These are phyloP conservation scores for Dryas drummondii DNA, from an alignment of 306 rosid genomes.

Conservation along the genomic window DNA sequence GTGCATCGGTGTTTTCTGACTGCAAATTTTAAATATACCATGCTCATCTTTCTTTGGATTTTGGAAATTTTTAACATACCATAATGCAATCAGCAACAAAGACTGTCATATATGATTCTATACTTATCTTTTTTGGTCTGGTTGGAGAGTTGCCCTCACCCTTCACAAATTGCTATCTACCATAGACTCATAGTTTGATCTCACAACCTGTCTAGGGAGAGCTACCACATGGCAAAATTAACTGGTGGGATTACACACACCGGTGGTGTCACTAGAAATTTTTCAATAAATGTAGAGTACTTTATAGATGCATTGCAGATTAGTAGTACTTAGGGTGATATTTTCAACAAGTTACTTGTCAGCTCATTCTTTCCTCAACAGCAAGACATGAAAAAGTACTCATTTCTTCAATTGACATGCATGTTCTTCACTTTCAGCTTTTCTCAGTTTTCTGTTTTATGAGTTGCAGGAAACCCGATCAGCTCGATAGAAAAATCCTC, in stretches of 20 bases:
- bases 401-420: no score
- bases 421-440: constrained; percentile 1
- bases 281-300: no score
- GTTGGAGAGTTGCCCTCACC: not conserved
- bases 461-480: constrained; percentile 68
- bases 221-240: not conserved
- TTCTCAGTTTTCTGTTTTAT: constrained; percentile 2
- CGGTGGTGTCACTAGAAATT: no score
- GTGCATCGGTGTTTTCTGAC: no score
- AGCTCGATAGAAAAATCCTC: constrained; percentile 50
- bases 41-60: no score
- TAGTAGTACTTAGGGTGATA: not conserved
- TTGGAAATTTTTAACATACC: no score
- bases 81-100: no score
- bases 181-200: not conserved
- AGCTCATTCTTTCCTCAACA: not conserved
- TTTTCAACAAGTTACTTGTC: not conserved
- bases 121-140: no score
- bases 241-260: no score
- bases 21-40: no score
- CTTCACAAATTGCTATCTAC: not conserved
- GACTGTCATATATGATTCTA: no score
- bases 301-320: not conserved
- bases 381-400: not conserved
- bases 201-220: not conserved